Base-by-base conservation (phyloP, 1,139 yeast genomes). In the Debaryomyces subglobosus region DNA sequence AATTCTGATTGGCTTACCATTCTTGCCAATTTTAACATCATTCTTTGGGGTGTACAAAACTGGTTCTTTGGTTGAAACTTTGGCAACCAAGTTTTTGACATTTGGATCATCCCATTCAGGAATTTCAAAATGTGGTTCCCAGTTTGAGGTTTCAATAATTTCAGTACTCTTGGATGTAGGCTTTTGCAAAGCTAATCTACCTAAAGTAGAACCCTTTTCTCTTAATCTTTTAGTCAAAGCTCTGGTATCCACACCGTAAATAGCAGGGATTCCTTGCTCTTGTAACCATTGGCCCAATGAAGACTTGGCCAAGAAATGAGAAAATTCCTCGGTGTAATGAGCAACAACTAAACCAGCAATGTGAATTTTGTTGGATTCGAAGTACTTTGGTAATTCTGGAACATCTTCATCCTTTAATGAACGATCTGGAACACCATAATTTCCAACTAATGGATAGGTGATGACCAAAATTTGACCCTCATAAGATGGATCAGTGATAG, bases 391-490 rank as follows among this genome's bases (percentile, higher is more conserved):
- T 56, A 95, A 71, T 47, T 82, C 79, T 44, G 88, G 84, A 50
- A 87, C 82, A 49, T 87, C 95, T 47, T 73, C 77, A 64, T 92
- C 97, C 71, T 74, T 74, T 61, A 83, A 75, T 48, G 82, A 74
- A 59, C 96, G 85, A 68, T 91, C 96, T 53, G 99, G 99, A 49
- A 94, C 99, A 83, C 99, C 99, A 69, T 95, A 95, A 78, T 95
- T 95, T 69, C 99, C 99, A 47, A 94, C 96, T 62, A 95, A 79
- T 24, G 99, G 99, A 69, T 85, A 92, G 50, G 99, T 95, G 70
- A 95, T 88, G 54, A 94, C 98, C 68, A 95, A 82, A 63, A 95
- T 92, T 75, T 95, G 99, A 56, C 99, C 99, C 66, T 89, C 95
- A 70, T 95, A 95, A 45, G 99, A 94, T 55, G 99, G 99, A 74